phyloP scores from a whole-genome alignment of 352 stramenopile species.

The Globisporangium orthogonon region DNA sequence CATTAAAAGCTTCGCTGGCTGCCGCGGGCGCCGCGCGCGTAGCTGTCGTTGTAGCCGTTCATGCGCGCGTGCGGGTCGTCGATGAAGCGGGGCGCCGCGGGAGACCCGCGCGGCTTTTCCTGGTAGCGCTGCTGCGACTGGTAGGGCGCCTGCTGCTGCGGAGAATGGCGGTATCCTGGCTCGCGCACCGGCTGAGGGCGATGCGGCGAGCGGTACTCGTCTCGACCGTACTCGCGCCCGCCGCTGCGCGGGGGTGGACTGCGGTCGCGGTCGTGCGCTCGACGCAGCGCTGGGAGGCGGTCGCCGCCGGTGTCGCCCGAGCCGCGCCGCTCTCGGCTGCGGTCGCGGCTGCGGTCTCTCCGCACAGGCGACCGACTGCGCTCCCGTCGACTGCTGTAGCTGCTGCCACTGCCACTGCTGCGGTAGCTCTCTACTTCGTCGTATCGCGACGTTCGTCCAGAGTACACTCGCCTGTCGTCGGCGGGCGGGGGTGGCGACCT shows the following conservation, averaged over 20 bases:
- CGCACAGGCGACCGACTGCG: constrained; percentile 10
- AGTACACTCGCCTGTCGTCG: constrained; percentile 1
- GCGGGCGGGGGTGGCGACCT: not conserved
- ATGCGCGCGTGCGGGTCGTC: constrained; percentile 5
- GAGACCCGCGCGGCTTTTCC: not conserved
- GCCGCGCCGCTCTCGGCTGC: constrained; percentile 6
- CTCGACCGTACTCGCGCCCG: not conserved
- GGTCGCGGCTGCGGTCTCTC: constrained; percentile 9
- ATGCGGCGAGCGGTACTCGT: not conserved
- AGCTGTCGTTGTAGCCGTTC: constrained; percentile 6
- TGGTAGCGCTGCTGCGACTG: not conserved
- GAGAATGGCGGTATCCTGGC: not conserved
- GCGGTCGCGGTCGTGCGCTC: constrained; percentile 3
- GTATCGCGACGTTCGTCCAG: not conserved
- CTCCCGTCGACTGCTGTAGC: constrained; percentile 3
- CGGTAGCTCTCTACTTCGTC: constrained; percentile 2
- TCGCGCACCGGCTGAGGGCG: not conserved
- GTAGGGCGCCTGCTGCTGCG: not conserved
- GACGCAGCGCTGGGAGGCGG: not conserved
- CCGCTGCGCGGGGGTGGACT: constrained; percentile 6
- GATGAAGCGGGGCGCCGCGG: constrained; percentile 1
- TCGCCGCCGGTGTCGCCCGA: not conserved
- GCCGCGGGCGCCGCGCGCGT: not conserved
- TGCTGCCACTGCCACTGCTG: not conserved
- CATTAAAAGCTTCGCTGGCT: constrained; percentile 1